Percentiles rank a stretch among this genome's conserved stretches.
These are phyloP conservation scores for Neofusicoccum ribis DNA, from an alignment of 2,329 filamentous ascomycete genomes.

Conservation along the genomic window DNA sequence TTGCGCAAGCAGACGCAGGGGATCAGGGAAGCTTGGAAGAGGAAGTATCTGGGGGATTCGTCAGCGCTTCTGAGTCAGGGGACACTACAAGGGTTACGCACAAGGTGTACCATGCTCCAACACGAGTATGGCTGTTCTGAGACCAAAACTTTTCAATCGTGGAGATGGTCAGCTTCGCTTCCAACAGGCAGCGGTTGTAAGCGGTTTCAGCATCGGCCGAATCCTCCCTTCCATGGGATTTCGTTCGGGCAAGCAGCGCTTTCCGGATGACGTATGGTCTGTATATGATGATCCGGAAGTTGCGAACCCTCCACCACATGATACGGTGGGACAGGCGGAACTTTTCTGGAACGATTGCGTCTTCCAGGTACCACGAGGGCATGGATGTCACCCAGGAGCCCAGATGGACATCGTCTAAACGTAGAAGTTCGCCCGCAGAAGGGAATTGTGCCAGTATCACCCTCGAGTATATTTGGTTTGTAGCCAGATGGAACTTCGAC, in stretches of 20 bases:
- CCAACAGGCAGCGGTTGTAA: slow-evolving; percentile 42
- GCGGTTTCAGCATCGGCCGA: slow-evolving; percentile 28
- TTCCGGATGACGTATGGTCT: slow-evolving; percentile 48
- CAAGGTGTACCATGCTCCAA: slow-evolving; percentile 49
- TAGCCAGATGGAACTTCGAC: slow-evolving; percentile 48
- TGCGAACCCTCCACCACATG: slow-evolving; percentile 47
- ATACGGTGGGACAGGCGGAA: slow-evolving; percentile 45
- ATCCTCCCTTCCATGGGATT: slow-evolving; percentile 21
- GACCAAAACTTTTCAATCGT: slow-evolving; percentile 44
- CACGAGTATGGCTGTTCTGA: slow-evolving; percentile 38
- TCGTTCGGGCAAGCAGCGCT: slow-evolving; percentile 28
- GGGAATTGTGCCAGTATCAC: slow-evolving; percentile 50
- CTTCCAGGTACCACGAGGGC: slow-evolving; percentile 40
- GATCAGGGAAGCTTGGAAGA: slow-evolving; percentile 53
- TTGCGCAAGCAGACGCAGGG: slow-evolving; percentile 51
- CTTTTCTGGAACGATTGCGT: slow-evolving; percentile 34
- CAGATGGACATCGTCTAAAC: slow-evolving; percentile 43
- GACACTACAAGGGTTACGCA: slow-evolving; percentile 27
- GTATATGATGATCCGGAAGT: slow-evolving; percentile 52
- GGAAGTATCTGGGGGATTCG: slow-evolving; percentile 31
- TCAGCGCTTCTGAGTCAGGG: neutral
- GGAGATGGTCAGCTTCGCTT: slow-evolving; percentile 44
- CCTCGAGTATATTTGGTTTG: slow-evolving; percentile 47
- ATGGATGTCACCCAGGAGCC: slow-evolving; percentile 40
- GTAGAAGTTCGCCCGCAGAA: slow-evolving; percentile 43